Evolutionary conservation across 108 stramenopile species (phyloP).

Genomic region (Stephanodiscus triporus): DNA sequence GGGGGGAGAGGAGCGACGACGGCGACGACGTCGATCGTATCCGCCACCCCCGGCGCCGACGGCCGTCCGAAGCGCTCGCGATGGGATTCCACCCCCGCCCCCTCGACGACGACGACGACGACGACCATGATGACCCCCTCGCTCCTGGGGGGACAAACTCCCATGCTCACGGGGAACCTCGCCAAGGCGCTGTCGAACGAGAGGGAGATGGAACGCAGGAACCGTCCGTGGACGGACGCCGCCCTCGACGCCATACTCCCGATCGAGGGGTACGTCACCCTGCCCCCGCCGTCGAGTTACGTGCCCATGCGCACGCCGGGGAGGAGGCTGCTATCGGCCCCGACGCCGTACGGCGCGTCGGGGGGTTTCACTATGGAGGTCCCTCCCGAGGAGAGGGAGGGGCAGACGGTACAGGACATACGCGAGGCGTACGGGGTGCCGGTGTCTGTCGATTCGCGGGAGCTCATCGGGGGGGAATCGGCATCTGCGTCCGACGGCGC

Average conservation of each 20-base stretch:
- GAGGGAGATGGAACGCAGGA: constrained; percentile 94
- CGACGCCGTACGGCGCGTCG: constrained; percentile 84
- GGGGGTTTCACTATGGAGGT: constrained; percentile 93
- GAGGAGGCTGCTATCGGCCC: constrained; percentile 89
- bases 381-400: constrained; percentile 88
- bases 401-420: constrained; percentile 74
- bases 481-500: constrained; percentile 47
- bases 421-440: constrained; percentile 95
- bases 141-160: constrained; percentile 30
- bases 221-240: constrained; percentile 95
- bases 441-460: constrained; percentile 63
- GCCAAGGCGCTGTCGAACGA: constrained; percentile 87
- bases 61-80: constrained; percentile 49
- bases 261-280: constrained; percentile 82
- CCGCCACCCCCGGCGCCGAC: no score
- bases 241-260: constrained; percentile 97
- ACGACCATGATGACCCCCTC: constrained; percentile 15
- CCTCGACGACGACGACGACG: constrained; percentile 21
- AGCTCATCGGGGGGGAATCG: constrained; percentile 27
- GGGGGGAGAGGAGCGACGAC: neutral
- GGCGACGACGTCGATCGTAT: constrained; percentile 26
- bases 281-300: constrained; percentile 91
- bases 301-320: constrained; percentile 93
- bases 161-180: constrained; percentile 61
- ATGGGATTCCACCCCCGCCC: constrained; percentile 85